Evolutionary conservation across 306 rosid species (phyloP).

Genomic region (Senna tora): DNA sequence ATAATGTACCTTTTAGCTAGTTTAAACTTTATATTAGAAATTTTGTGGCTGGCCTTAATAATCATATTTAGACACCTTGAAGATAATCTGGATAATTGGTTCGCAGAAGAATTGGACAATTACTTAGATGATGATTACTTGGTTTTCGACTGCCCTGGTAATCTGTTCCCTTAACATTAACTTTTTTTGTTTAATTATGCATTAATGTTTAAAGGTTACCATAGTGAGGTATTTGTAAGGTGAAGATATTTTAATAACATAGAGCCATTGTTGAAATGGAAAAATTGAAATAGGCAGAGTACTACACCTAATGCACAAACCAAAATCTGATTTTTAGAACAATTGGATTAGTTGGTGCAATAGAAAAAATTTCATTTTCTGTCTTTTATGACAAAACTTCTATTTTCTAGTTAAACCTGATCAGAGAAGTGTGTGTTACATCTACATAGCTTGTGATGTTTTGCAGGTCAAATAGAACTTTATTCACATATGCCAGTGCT

Average conservation of each 20-base stretch:
- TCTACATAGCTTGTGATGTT: constrained; percentile 22
- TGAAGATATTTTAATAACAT: constrained; percentile 13
- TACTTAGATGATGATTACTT: constrained; percentile 89
- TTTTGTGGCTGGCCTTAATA: constrained; percentile 59
- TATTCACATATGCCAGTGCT: constrained; percentile 89
- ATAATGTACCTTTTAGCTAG: neutral
- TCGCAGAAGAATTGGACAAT: constrained; percentile 75
- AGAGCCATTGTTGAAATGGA: constrained; percentile 9
- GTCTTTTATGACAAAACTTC: neutral
- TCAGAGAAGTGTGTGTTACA: neutral
- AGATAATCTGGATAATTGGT: constrained; percentile 85
- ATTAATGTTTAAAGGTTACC: neutral
- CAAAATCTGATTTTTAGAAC: neutral
- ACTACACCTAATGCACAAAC: neutral
- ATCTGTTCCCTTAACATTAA: constrained; percentile 27
- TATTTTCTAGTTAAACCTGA: constrained; percentile 19
- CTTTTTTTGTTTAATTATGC: neutral
- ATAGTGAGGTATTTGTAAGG: constrained; percentile 7
- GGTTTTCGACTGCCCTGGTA: constrained; percentile 97
- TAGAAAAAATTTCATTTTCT: constrained; percentile 5
- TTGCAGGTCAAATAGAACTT: constrained; percentile 92
- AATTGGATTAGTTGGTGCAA: neutral
- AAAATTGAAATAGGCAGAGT: constrained; percentile 8
- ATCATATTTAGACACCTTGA: constrained; percentile 73
- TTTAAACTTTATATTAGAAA: neutral